These are phyloP conservation scores for Acanthamoeba healyi DNA, from an alignment of 208 protist genomes.

Conservation along the genomic window DNA sequence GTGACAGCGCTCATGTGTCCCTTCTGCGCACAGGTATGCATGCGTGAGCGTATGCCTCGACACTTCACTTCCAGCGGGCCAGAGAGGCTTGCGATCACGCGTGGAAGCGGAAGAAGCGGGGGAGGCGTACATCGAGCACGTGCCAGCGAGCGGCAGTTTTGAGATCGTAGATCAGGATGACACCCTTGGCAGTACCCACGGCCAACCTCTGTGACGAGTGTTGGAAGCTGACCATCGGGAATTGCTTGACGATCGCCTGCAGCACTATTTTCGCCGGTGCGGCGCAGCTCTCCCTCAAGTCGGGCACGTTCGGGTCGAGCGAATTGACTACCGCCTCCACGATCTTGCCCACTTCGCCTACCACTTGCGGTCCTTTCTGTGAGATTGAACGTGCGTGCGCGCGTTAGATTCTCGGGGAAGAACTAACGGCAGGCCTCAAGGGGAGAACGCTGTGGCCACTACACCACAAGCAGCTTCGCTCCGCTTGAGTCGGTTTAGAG, in stretches of 20 bases:
- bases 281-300: constrained; percentile 84
- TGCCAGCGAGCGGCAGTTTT: constrained; percentile 87
- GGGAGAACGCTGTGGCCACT: not conserved
- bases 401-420: not conserved
- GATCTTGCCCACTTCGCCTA: constrained; percentile 49
- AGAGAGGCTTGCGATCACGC: no score
- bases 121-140: constrained; percentile 79
- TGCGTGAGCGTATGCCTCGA: no score
- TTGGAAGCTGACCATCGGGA: constrained; percentile 88
- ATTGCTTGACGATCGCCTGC: constrained; percentile 88
- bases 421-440: not conserved
- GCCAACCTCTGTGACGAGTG: constrained; percentile 86
- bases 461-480: no score
- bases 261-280: constrained; percentile 83
- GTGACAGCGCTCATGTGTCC: no score
- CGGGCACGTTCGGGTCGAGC: constrained; percentile 87
- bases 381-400: not conserved
- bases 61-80: no score
- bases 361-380: constrained; percentile 9
- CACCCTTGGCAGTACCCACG: constrained; percentile 84
- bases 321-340: constrained; percentile 81
- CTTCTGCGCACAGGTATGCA: no score
- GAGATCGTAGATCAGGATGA: constrained; percentile 89
- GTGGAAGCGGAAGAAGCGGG: not conserved
- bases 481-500: no score